Base-by-base conservation (phyloP, 345 rosid species). In the Citrus hindsii region DNA sequence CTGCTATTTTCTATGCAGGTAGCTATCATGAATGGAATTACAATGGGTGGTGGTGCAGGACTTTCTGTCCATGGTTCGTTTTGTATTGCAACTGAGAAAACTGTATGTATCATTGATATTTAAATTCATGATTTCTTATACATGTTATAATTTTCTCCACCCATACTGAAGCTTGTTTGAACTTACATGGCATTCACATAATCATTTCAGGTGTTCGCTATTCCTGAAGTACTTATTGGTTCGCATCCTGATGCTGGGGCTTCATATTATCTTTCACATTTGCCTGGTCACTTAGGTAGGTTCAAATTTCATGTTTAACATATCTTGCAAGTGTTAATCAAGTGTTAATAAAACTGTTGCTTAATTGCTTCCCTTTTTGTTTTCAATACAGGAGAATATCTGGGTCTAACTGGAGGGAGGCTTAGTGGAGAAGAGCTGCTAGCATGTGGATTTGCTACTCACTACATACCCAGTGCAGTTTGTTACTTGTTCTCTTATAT, bases 31-130 rank as follows among this genome's bases (percentile, higher is more conserved):
- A 78, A 81, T 51, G 81, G 84, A 40, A 77, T 81, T 67, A 73
- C 81, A 24, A 77, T 81, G 84, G 84, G 81, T 4, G 80, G 75
- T 24, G 78, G 84, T 33, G 84, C 78, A 32, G 84, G 77, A 55
- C 46, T 81, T 67, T 77, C 84, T n/a, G 64, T 81, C 55, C 81
- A 33, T 16, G 81, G 81, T 12, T 81, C 84, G 13, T 37, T 32
- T 67, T 74, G 66, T 13, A 10, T 77, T 67, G 81, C 81, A 6
- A 82, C 84, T 21, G 81, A 77, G 8, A 82, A 68, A 28, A 82
- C 81, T 33, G 81, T 77, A 69, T 27, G 74, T 28, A 30, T 38
- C 14, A 53, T 53, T 53, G 58, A 53, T 18, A 18, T 53, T 5
- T 18, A 53, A 53, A 53, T 53, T 53, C 22, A 18, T 53, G 2